Percentiles rank a stretch among this genome's conserved stretches.
Conservation (phyloP, 176 grass and related monocot species). For the Musa troglodytarum region DNA sequence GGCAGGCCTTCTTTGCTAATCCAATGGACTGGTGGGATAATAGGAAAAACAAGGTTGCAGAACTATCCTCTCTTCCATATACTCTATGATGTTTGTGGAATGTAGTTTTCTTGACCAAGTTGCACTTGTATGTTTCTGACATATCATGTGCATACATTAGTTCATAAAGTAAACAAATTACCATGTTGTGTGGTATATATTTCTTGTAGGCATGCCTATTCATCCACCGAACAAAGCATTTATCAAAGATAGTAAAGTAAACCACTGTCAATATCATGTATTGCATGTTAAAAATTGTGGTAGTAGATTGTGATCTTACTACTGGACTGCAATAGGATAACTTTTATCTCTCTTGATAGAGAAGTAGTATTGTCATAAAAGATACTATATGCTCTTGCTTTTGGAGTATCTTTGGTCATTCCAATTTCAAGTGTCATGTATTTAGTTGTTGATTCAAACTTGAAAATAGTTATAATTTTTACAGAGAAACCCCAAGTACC, state of each 20-base stretch:
- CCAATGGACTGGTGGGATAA: slow-evolving; percentile 99
- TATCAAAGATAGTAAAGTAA: neutral
- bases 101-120: neutral
- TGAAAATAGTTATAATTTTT: slow-evolving; percentile 15
- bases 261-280: neutral
- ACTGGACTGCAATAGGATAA: neutral
- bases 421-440: neutral
- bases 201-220: neutral
- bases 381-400: neutral
- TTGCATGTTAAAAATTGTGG: neutral
- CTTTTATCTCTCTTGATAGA: neutral
- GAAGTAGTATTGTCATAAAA: neutral
- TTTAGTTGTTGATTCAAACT: neutral
- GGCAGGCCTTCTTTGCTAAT: slow-evolving; percentile 94
- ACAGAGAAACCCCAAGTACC: slow-evolving; percentile 59
- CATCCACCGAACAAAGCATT: neutral
- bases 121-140: neutral
- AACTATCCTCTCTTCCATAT: slow-evolving; percentile 12
- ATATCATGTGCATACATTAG: neutral
- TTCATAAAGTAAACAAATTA: no score
- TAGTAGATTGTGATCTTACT: no score
- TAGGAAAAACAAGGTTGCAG: slow-evolving; percentile 71
- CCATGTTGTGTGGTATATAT: neutral
- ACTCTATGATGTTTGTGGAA: neutral
- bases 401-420: neutral